A percentile compares a stretch with the other conserved stretches of the same genome.
phyloP scores from a whole-genome alignment of 805 yeast genomes.

The Pachysolen tannophilus region DNA sequence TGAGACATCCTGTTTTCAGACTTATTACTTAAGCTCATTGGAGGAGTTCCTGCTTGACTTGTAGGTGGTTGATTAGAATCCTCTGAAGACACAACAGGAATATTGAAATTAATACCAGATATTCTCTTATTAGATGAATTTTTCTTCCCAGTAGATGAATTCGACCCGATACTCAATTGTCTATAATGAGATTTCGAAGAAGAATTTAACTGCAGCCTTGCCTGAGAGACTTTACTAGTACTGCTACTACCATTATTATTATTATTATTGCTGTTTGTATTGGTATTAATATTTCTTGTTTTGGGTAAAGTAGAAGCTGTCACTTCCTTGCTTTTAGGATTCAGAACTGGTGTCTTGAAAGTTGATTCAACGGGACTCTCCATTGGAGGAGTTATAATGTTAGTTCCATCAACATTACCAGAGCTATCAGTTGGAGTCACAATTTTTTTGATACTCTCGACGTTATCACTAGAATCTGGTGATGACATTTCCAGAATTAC shows the following conservation, averaged over 20 bases:
- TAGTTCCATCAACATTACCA: no score
- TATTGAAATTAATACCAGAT: conserved; percentile 9
- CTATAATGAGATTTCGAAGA: neutral
- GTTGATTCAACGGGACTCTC: conserved; percentile 1
- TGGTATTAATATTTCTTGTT: conserved; percentile 1
- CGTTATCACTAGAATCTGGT: no score
- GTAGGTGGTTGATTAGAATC: neutral
- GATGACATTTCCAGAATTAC: no score
- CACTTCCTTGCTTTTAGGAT: conserved; percentile 1
- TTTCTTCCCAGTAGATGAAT: neutral
- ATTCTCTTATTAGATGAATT: conserved; percentile 3
- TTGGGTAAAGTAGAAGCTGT: conserved; percentile 6
- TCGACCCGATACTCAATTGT: conserved; percentile 6
- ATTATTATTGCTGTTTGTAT: neutral
- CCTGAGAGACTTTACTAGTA: no score
- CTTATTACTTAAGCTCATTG: neutral
- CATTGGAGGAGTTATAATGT: conserved; percentile 2
- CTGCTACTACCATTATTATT: no score
- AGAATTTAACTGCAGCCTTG: neutral
- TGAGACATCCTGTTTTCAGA: no score
- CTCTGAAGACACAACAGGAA: conserved; percentile 6
- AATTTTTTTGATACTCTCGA: no score
- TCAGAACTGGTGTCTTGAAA: conserved; percentile 1
- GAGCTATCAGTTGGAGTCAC: no score
- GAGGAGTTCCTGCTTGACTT: neutral